phyloP scores from a whole-genome alignment of 495 filamentous ascomycete species.

The Daldinia decipiens region DNA sequence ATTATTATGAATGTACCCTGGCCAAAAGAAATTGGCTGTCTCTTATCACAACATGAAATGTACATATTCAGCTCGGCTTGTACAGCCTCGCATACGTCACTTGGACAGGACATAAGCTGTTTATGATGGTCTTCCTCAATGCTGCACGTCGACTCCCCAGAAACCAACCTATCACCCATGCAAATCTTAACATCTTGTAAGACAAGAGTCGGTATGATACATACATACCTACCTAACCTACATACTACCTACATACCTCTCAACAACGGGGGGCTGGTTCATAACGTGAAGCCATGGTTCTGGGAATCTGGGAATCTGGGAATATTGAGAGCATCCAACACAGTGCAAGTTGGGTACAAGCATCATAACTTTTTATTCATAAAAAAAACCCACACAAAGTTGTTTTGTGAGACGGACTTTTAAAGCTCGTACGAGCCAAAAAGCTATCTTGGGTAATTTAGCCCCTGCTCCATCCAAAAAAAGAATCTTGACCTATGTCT shows the following conservation, averaged over 20 bases:
- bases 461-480: constrained; percentile 1
- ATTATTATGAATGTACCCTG: constrained; percentile 26
- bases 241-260: background rate
- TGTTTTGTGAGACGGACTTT: constrained; percentile 9
- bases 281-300: constrained; percentile 7
- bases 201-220: constrained; percentile 13
- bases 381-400: constrained; percentile 5
- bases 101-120: constrained; percentile 15
- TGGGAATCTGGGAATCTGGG: constrained; percentile 1
- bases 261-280: constrained; percentile 6
- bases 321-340: constrained; percentile 5
- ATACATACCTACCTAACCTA: background rate
- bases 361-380: background rate
- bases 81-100: constrained; percentile 28
- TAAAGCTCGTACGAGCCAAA: constrained; percentile 7
- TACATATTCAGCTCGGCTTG: constrained; percentile 21
- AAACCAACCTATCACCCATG: constrained; percentile 11
- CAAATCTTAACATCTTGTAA: constrained; percentile 12
- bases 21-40: constrained; percentile 13
- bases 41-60: constrained; percentile 10
- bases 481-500: constrained; percentile 4
- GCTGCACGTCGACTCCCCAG: constrained; percentile 1
- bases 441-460: constrained; percentile 10
- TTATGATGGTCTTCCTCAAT: constrained; percentile 15
- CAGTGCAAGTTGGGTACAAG: constrained; percentile 6